Percentiles rank a stretch among this genome's conserved stretches.
Evolutionary conservation across 176 grass and related monocot species (phyloP).

Genomic region (Oryza longistaminata): DNA sequence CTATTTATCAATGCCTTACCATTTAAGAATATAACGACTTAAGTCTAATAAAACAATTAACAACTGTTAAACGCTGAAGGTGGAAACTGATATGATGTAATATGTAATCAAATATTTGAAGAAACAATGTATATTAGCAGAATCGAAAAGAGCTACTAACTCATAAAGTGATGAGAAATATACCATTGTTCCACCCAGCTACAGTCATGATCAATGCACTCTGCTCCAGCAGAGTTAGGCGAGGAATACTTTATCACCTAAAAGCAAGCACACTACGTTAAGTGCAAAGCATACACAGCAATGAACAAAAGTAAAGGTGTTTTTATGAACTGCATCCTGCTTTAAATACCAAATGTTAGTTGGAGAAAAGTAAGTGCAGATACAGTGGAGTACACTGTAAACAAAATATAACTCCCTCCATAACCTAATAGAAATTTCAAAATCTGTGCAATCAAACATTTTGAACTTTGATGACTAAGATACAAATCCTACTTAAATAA

Average conservation of each 20-base stretch:
- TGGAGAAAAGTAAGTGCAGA: not conserved
- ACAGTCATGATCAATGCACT: conserved; percentile 90
- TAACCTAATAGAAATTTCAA: not conserved
- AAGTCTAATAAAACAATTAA: conserved; percentile 15
- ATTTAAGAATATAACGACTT: conserved; percentile 5
- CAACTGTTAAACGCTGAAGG: conserved; percentile 13
- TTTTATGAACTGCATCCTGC: not conserved
- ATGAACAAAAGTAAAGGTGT: not conserved
- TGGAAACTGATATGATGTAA: not conserved
- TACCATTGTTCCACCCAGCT: conserved; percentile 94
- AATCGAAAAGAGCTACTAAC: not conserved
- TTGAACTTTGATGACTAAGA: conserved; percentile 10
- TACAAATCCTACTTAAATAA: not conserved
- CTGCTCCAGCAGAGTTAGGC: conserved; percentile 82
- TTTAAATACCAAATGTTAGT: conserved; percentile 1
- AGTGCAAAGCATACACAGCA: conserved; percentile 12
- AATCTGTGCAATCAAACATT: not conserved
- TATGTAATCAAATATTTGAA: not conserved
- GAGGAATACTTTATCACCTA: conserved; percentile 87
- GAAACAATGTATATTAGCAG: not conserved
- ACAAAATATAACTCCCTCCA: not conserved
- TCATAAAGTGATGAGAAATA: conserved; percentile 15
- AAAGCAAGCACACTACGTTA: conserved; percentile 23
- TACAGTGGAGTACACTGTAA: conserved; percentile 9
- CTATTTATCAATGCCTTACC: conserved; percentile 30